Percentiles rank a stretch among this genome's conserved stretches.
Evolutionary conservation across 495 filamentous ascomycete genomes (phyloP).

Genomic region (Venustampulla echinocandica): DNA sequence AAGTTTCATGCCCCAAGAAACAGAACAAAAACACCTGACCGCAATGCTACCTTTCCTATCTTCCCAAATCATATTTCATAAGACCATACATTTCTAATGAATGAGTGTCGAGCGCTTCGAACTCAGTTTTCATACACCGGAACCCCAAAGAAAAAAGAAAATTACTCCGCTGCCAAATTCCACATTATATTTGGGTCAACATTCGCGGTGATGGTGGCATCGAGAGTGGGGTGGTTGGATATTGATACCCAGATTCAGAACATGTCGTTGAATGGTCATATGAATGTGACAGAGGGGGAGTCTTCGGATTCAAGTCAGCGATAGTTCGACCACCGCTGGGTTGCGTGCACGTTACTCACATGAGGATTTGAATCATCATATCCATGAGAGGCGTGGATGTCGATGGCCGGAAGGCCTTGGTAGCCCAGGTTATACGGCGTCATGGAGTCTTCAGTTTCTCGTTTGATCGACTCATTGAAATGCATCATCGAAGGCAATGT

Average conservation of each 20-base stretch:
- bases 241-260: slow-evolving; percentile 50
- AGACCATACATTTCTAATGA: no score
- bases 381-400: slow-evolving; percentile 50
- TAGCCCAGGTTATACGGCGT: slow-evolving; percentile 72
- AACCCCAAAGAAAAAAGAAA: background rate
- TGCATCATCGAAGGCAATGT: slow-evolving; percentile 62
- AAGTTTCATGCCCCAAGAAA: no score
- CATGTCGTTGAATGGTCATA: slow-evolving; percentile 64
- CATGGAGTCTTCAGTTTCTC: slow-evolving; percentile 44
- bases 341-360: slow-evolving; percentile 47
- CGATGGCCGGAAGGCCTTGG: slow-evolving; percentile 64
- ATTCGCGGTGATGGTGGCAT: slow-evolving; percentile 53
- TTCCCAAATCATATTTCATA: no score
- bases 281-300: slow-evolving; percentile 74
- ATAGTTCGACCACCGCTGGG: background rate
- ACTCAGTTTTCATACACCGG: slow-evolving; percentile 11
- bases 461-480: slow-evolving; percentile 53
- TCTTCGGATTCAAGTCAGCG: slow-evolving; percentile 40
- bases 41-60: no score
- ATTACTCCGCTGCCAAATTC: background rate
- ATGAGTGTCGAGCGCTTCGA: slow-evolving; percentile 27
- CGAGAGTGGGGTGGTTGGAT: slow-evolving; percentile 59
- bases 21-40: slow-evolving; percentile 18
- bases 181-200: slow-evolving; percentile 18
- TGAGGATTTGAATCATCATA: slow-evolving; percentile 60